phyloP scores from a whole-genome alignment of 805 yeast species.

The Kodamaea leandrae region DNA sequence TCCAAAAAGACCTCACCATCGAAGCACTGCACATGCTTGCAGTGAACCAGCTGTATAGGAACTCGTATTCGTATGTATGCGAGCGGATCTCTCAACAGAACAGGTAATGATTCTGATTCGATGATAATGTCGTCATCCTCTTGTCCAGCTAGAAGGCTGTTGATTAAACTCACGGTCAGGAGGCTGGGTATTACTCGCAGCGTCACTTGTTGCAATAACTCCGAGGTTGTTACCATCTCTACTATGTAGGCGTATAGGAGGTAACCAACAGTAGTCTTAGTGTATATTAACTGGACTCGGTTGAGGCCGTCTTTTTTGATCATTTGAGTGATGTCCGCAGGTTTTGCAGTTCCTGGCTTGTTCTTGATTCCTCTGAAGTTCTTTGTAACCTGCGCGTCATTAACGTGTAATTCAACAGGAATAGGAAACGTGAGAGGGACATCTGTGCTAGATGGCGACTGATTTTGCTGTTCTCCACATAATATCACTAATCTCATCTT shows the following conservation, averaged over 20 bases:
- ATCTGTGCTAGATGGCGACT: conserved; percentile 23
- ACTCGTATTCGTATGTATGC: conserved; percentile 64
- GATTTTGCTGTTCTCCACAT: conserved; percentile 43
- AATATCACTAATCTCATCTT: conserved; percentile 46
- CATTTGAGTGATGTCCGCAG: conserved; percentile 64
- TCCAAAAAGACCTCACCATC: conserved; percentile 74
- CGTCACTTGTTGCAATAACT: conserved; percentile 21
- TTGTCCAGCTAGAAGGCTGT: conserved; percentile 39
- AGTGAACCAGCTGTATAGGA: conserved; percentile 69
- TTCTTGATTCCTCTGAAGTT: conserved; percentile 67
- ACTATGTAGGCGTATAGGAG: conserved; percentile 60
- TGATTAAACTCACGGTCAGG: conserved; percentile 38
- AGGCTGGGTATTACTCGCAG: conserved; percentile 52
- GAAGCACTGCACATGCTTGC: conserved; percentile 85
- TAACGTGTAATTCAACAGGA: conserved; percentile 66
- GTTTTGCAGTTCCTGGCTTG: conserved; percentile 73
- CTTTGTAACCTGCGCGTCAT: conserved; percentile 46
- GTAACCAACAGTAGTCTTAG: conserved; percentile 51
- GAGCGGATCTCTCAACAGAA: conserved; percentile 77
- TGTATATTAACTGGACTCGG: conserved; percentile 52
- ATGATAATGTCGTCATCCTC: conserved; percentile 70
- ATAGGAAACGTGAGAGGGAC: conserved; percentile 62
- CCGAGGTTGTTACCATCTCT: conserved; percentile 29
- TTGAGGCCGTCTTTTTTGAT: conserved; percentile 28
- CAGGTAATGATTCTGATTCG: conserved; percentile 55